phyloP scores from a whole-genome alignment of 2,329 filamentous ascomycete species.

The Cercospora canescens region DNA sequence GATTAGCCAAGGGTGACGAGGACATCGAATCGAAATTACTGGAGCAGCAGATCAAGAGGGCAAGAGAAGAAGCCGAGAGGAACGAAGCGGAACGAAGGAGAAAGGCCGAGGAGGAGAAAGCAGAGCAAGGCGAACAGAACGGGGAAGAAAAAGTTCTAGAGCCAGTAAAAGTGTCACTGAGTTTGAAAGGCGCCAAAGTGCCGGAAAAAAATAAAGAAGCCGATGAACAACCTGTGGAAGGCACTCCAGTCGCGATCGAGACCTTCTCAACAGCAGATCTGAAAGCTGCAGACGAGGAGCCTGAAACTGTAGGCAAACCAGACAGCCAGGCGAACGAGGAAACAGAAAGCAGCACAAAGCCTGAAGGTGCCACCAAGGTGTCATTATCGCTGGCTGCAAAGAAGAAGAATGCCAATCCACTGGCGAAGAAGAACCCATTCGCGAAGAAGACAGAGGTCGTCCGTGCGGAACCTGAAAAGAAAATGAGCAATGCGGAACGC shows the following conservation, averaged over 20 bases:
- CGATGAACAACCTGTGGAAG: slow-evolving; percentile 19
- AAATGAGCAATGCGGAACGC: slow-evolving; percentile 82
- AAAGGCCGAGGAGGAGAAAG: slow-evolving; percentile 39
- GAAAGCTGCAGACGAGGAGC: not conserved
- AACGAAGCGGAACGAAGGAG: slow-evolving; percentile 51
- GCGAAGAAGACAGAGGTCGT: slow-evolving; percentile 63
- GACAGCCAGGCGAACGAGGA: slow-evolving; percentile 15
- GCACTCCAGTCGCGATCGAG: slow-evolving; percentile 31
- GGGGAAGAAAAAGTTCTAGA: slow-evolving; percentile 38
- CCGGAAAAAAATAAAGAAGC: slow-evolving; percentile 20
- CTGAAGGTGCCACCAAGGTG: slow-evolving; percentile 43
- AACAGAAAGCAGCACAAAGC: slow-evolving; percentile 26
- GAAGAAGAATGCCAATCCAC: slow-evolving; percentile 68
- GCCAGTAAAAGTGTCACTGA: slow-evolving; percentile 40
- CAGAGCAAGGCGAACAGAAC: slow-evolving; percentile 34
- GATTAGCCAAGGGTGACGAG: slow-evolving; percentile 87
- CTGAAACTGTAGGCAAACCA: slow-evolving; percentile 5
- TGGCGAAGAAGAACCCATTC: slow-evolving; percentile 72
- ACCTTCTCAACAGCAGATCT: slow-evolving; percentile 30
- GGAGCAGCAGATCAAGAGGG: slow-evolving; percentile 77
- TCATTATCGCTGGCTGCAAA: slow-evolving; percentile 69
- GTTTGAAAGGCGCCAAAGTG: slow-evolving; percentile 31
- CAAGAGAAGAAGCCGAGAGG: slow-evolving; percentile 64
- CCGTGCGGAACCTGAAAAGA: slow-evolving; percentile 64
- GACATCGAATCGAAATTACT: slow-evolving; percentile 83